Base-by-base conservation (phyloP, 2,329 filamentous ascomycete species). In the Colletotrichum graminicola region DNA sequence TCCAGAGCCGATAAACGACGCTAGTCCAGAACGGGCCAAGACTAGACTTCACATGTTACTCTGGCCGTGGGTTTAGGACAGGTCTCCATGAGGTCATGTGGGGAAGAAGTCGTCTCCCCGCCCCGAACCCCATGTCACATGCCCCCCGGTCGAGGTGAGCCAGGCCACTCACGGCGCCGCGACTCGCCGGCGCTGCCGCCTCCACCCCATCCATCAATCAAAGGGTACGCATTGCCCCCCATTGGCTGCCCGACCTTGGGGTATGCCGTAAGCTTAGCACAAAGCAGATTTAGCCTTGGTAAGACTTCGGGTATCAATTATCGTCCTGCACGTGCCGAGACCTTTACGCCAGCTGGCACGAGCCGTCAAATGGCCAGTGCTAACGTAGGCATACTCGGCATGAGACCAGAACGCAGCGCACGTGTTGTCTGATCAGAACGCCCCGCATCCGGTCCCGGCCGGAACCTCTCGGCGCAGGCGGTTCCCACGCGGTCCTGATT, bases 11-110 rank as follows among this genome's bases (percentile, higher is more conserved):
- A 74, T 29, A 14, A 52, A 11, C 2, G 23, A n/a, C 67, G 67
- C 73, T 73, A 74, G 63, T 63, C 66, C 51, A 8, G 16, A 57
- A 73, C 3, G 2, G 18, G 73, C 16, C n/a, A 62, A 57, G 52
- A 21, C 41, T 26, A 54, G n/a, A 26, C 54, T 72, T 72, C 69
- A 72, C 69, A 72, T 72, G 69, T 54, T 54, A 68, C 66, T 63
- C 26, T 54, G 12, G 60, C 59, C 51, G 52, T 67, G 59, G 68
- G 57, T 54, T 62, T 62, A 18, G 59, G 29, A 49, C 29, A 59
- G 47, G 45, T 51, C 52, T 63, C 23, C 23, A 66, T 66, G 70
- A 72, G 70, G 62, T 71, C 70, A 72, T 72, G 70, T 66, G 70
- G 67, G 62, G 70, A 66, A 56, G n/a, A 26, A 12, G 23, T 29